Evolutionary conservation across 345 rosid species (phyloP).

Genomic region (Angophora floribunda): DNA sequence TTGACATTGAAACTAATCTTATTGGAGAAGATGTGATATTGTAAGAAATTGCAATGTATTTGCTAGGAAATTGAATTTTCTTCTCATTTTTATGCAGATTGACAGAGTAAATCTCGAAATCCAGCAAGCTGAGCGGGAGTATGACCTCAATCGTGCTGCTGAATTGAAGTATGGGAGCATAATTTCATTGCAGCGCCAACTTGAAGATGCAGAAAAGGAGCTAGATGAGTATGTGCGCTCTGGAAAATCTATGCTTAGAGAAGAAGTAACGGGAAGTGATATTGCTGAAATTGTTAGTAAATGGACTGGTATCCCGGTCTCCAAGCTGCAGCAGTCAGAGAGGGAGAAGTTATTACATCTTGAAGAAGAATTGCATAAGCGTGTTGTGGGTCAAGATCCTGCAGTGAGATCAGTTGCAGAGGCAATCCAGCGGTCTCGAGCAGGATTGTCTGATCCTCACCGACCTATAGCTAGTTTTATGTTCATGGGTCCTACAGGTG

Average conservation of each 20-base stretch:
- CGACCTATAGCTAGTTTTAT: constrained; percentile 98
- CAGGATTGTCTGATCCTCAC: constrained; percentile 93
- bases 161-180: constrained; percentile 94
- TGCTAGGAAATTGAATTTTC: background rate
- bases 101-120: constrained; percentile 94
- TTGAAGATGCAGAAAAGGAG: constrained; percentile 79
- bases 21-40: background rate
- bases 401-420: constrained; percentile 94
- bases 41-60: background rate
- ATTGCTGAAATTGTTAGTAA: constrained; percentile 93
- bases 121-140: constrained; percentile 98
- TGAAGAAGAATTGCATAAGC: constrained; percentile 89
- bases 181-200: constrained; percentile 82
- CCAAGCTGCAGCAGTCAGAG: constrained; percentile 95
- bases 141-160: constrained; percentile 98
- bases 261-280: constrained; percentile 90
- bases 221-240: constrained; percentile 78
- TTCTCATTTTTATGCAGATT: constrained; percentile 30
- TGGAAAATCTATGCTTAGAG: constrained; percentile 96
- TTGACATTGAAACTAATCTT: background rate
- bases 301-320: constrained; percentile 98
- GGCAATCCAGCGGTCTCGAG: constrained; percentile 97
- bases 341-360: constrained; percentile 78
- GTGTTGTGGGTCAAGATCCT: constrained; percentile 93
- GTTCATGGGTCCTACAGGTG: constrained; percentile 99